A percentile compares a stretch with the other conserved stretches of the same genome.
Evolutionary conservation across 352 stramenopile genomes (phyloP).

Genomic region (Sclerospora graminicola): DNA sequence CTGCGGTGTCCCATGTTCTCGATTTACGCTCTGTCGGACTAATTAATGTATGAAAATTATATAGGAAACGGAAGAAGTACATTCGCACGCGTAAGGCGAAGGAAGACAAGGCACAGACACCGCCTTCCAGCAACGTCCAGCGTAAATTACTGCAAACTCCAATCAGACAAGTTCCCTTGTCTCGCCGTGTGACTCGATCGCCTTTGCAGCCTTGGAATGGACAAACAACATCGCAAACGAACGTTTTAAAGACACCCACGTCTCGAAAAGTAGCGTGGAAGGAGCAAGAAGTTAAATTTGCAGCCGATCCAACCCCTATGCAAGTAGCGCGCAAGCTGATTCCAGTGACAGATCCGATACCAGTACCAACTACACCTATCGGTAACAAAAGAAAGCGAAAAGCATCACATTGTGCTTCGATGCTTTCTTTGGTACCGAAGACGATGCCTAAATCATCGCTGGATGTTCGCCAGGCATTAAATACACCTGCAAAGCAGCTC

Average conservation of each 20-base stretch:
- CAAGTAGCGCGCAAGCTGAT: slow-evolving; percentile 9
- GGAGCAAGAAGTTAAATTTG: slow-evolving; percentile 1
- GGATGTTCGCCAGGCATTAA: slow-evolving; percentile 3
- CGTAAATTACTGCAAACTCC: slow-evolving; percentile 67
- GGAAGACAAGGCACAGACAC: slow-evolving; percentile 15
- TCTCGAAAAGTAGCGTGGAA: slow-evolving; percentile 7
- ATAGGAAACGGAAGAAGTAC: slow-evolving; percentile 49
- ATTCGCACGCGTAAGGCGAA: slow-evolving; percentile 49
- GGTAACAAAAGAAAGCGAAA: slow-evolving; percentile 17
- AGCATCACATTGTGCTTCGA: slow-evolving; percentile 10
- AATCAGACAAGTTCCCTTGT: slow-evolving; percentile 24
- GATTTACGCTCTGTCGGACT: not conserved
- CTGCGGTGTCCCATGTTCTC: too few relatives aligned
- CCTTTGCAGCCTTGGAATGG: slow-evolving; percentile 36
- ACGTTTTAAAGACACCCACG: slow-evolving; percentile 16
- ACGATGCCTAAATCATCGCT: slow-evolving; percentile 5
- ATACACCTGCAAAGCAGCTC: slow-evolving; percentile 17
- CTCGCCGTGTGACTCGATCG: slow-evolving; percentile 12
- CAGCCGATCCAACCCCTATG: slow-evolving; percentile 4
- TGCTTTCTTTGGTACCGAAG: slow-evolving; percentile 10
- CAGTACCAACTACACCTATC: slow-evolving; percentile 5
- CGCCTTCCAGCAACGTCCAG: slow-evolving; percentile 34
- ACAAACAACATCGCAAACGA: slow-evolving; percentile 9
- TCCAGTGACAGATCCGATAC: slow-evolving; percentile 4
- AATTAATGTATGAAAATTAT: not conserved